These are phyloP conservation scores for Glaciozyma martinii DNA, from an alignment of 768 basidiomycete genomes.

Conservation along the genomic window DNA sequence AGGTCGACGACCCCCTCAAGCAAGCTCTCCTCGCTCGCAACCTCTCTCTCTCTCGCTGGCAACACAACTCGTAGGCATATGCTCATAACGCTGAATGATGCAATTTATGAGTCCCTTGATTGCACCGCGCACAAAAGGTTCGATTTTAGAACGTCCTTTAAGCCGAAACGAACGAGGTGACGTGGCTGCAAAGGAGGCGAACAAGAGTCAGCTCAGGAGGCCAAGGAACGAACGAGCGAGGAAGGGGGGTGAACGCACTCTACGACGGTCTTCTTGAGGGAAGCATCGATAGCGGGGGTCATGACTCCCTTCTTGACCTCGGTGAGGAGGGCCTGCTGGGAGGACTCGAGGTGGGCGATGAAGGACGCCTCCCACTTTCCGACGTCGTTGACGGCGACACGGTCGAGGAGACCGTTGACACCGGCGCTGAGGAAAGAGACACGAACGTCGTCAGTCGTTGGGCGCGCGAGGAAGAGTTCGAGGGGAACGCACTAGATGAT, in stretches of 20 bases:
- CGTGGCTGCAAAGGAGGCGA: conserved; percentile 11
- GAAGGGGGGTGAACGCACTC: conserved; percentile 13
- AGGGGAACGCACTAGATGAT: conserved; percentile 21
- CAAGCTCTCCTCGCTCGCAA: not conserved
- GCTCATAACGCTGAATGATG: no score
- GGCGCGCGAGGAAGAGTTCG: not conserved
- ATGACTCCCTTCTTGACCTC: conserved; percentile 77
- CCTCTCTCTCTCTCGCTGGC: not conserved
- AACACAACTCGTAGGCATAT: no score
- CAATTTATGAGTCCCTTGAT: no score
- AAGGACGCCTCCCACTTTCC: conserved; percentile 86
- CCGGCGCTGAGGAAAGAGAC: conserved; percentile 98
- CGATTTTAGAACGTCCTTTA: conserved; percentile 1
- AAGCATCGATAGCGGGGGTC: conserved; percentile 78
- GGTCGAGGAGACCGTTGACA: conserved; percentile 98
- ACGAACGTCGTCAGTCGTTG: conserved; percentile 39
- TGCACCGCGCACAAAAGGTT: no score
- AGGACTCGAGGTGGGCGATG: conserved; percentile 70
- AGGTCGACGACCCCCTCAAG: not conserved
- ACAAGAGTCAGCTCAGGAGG: not conserved
- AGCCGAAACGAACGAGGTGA: conserved; percentile 21
- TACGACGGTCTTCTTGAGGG: conserved; percentile 66
- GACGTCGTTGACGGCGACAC: conserved; percentile 90
- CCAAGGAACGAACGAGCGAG: not conserved
- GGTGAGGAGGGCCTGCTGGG: conserved; percentile 65